Base-by-base conservation (phyloP, 116 monocot genomes). In the Papilionanthe hybrid region DNA sequence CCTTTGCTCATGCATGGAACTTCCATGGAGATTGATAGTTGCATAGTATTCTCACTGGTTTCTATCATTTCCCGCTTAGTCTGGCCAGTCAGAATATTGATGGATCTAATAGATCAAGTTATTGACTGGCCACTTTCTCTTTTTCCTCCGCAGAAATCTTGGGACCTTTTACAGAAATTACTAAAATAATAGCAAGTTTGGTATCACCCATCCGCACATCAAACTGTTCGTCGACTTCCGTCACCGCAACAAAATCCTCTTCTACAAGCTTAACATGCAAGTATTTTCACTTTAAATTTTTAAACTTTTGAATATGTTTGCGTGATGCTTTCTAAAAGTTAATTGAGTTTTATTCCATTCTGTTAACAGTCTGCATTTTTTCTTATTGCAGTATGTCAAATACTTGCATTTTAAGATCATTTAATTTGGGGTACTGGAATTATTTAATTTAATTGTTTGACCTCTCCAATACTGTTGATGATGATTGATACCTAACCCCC, bases 241-340 rank as follows among this genome's bases (percentile, higher is more conserved):
- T 42, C 91, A 63, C 86, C 85, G 43, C 84, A 90, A 76, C 90
- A 88, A 76, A 90, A 89, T 81, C 77, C 87, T 78, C 72, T 95
- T 29, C 37, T 90, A 28, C 91, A 92, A 67, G 79, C 80, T 55
- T 90, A 89, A 80, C 88, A 90, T 75, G 89, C 89, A 85, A 79
- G 77, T 44, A 71, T 23, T 29, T 78, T 19, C 43, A 76, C 76
- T 12, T 82, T 23, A 55, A 18, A 18, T 72, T 43, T 72, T 19
- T 5, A 72, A 19, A 20, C 22, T 73, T n/a, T 1, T 45, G 5
- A 73, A n/a, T 0, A 45, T 73, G n/a, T 20, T n/a, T 73, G 8
- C 41, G n/a, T 44, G 42, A 7, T 73, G 73, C 9, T 73, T 73
- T 63, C 5, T 71, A 15, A 71, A 29, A 71, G 1, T 43, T 41